Percentiles rank a stretch among this genome's conserved stretches.
These are phyloP conservation scores for Barnettozyma wickerhamii DNA, from an alignment of 805 yeast genomes.

Conservation along the genomic window DNA sequence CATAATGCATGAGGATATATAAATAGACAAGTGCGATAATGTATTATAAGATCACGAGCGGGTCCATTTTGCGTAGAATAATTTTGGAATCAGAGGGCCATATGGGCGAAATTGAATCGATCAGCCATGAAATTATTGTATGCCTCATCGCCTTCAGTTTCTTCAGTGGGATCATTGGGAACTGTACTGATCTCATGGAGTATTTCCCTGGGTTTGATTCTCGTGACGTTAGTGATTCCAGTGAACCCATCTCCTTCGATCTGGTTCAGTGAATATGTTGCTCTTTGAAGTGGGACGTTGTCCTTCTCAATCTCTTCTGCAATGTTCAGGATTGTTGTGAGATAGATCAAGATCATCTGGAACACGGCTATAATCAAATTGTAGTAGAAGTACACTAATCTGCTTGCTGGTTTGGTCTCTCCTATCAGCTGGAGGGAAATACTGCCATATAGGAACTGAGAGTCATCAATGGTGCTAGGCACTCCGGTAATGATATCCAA, in stretches of 20 bases:
- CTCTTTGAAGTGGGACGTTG: constrained; percentile 25
- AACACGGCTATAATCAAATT: constrained; percentile 28
- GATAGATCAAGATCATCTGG: constrained; percentile 29
- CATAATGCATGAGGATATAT: constrained; percentile 6
- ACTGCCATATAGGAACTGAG: constrained; percentile 32
- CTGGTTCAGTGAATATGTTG: constrained; percentile 15
- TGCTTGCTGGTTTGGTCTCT: constrained; percentile 32
- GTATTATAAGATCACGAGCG: constrained; percentile 1
- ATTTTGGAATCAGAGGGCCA: constrained; percentile 2
- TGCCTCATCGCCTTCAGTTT: constrained; percentile 1
- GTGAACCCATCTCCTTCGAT: constrained; percentile 40
- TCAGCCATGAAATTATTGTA: constrained; percentile 7
- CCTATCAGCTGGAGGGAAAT: constrained; percentile 43
- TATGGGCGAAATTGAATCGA: constrained; percentile 8
- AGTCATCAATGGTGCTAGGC: constrained; percentile 11
- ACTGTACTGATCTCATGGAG: constrained; percentile 22
- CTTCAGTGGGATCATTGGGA: constrained; percentile 2
- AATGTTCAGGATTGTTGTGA: constrained; percentile 30
- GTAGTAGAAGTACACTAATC: constrained; percentile 22
- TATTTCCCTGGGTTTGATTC: constrained; percentile 31
- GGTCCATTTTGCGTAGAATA: background rate
- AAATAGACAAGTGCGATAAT: background rate
- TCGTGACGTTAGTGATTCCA: constrained; percentile 35
- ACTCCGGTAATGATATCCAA: constrained; percentile 34
- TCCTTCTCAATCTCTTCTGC: constrained; percentile 24